Evolutionary conservation across 257 asterid species (phyloP).

Genomic region (Nicotiana tomentosiformis): DNA sequence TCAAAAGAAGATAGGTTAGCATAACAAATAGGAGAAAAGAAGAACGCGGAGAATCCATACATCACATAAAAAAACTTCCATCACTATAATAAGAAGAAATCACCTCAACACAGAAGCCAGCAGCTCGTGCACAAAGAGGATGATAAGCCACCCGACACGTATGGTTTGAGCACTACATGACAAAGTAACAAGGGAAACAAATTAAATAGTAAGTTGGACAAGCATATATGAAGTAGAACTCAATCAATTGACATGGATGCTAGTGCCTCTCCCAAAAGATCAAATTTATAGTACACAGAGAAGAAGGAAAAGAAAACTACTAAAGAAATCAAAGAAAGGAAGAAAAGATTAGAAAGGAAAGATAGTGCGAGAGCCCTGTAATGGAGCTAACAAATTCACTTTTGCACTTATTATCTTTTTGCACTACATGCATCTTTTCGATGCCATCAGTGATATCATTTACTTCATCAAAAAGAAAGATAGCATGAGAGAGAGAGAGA

Average conservation of each 20-base stretch:
- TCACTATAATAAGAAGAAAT: conserved; percentile 9
- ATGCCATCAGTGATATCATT: no score
- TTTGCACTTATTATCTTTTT: no score
- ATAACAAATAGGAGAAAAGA: background rate
- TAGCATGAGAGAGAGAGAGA: background rate
- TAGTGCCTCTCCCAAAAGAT: background rate
- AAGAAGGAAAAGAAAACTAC: background rate
- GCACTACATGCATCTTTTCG: no score
- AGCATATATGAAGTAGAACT: background rate
- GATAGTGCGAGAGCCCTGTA: no score
- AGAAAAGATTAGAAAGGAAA: background rate
- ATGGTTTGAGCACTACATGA: conserved; percentile 79
- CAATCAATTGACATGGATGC: conserved; percentile 1
- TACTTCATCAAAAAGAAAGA: background rate
- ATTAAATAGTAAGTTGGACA: background rate
- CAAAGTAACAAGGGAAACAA: background rate
- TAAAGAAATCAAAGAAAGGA: background rate
- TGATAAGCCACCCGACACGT: conserved; percentile 87
- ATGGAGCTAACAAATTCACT: no score
- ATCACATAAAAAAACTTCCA: background rate
- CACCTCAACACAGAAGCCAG: conserved; percentile 98
- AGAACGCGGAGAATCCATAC: conserved; percentile 2
- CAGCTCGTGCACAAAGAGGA: conserved; percentile 99
- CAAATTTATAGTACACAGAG: background rate
- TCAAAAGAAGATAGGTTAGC: conserved; percentile 12